Evolutionary conservation across 2,329 filamentous ascomycete species (phyloP), one percentile per base, ranked within the genome.

Genomic region (Ilyonectria destructans): DNA sequence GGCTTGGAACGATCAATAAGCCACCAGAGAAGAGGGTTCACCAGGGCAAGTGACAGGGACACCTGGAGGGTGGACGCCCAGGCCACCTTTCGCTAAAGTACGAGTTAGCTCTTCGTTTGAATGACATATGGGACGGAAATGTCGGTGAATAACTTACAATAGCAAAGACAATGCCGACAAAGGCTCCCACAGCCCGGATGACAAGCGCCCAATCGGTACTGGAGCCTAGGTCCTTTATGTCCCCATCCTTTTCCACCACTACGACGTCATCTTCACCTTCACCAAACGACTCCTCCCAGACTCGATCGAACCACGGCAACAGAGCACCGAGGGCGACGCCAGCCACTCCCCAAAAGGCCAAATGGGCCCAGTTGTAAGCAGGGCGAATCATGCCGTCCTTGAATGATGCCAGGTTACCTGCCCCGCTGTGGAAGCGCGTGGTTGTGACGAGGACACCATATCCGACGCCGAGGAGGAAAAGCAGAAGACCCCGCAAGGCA

Each of bases 61-160:
- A 97, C 91, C 81, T 99, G 96, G n/a, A 97, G 89, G 1, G 95
- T 96, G 9, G 95, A 98, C 75, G 95, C 89, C 96, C 96, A 99
- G 1, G 94, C 93, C 10, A 98, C 89, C 80, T 93, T 94, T 71
- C 96, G 92, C 94, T 97, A 52, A 35, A 56, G 8, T 51, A n/a
- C 7, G 17, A 55, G 72, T 78, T 61, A 77, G 70, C 35, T 51
- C 4, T n/a, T 51, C 21, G 21, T 40, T 46, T 33, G 60, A 67
- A 19, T 52, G 26, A 52, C 26, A 26, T 19, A 43, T 19, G 40
- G 19, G 26, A 31, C 46, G 10, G 46, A 51, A 26, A 21, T 54
- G 43, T 52, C 10, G 17, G 33, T 51, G 58, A 31, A 56, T 45
- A 43, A 87, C 92, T 85, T 84, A 97, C 94, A 85, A 99, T 97